phyloP scores from a whole-genome alignment of 345 rosid genomes.

The Rhodamnia argentea region DNA sequence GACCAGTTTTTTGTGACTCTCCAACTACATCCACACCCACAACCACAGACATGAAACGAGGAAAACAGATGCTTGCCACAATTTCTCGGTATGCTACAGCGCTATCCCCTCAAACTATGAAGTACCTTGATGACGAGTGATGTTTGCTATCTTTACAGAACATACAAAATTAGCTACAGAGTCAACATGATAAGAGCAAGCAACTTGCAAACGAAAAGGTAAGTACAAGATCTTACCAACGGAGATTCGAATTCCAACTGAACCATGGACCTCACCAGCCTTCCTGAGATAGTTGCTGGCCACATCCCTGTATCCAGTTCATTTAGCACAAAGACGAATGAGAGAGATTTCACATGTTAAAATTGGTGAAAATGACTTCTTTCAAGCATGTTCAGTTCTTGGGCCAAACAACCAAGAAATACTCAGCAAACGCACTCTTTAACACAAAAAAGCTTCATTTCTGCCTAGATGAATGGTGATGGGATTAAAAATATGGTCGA shows the following conservation, averaged over 20 bases:
- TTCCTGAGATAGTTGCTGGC: conserved; percentile 67
- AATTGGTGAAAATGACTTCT: neutral
- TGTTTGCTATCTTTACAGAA: neutral
- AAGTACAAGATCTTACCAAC: conserved; percentile 39
- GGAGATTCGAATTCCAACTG: conserved; percentile 48
- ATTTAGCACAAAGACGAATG: neutral
- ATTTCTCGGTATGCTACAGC: neutral
- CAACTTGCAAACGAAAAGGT: neutral
- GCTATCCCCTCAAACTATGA: neutral
- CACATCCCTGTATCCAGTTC: conserved; percentile 31
- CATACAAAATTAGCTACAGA: neutral
- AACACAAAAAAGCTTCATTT: neutral
- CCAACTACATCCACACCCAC: neutral
- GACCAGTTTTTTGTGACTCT: neutral
- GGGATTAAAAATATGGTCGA: neutral
- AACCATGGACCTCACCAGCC: conserved; percentile 78
- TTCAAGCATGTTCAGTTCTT: neutral
- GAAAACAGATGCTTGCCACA: neutral
- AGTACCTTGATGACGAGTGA: neutral
- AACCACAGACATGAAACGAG: neutral
- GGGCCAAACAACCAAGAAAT: neutral
- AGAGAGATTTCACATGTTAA: neutral
- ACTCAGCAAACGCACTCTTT: neutral
- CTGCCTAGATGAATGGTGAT: neutral
- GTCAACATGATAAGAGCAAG: neutral